Conservation (phyloP, 345 rosid species). For the Lepidium africanum region DNA sequence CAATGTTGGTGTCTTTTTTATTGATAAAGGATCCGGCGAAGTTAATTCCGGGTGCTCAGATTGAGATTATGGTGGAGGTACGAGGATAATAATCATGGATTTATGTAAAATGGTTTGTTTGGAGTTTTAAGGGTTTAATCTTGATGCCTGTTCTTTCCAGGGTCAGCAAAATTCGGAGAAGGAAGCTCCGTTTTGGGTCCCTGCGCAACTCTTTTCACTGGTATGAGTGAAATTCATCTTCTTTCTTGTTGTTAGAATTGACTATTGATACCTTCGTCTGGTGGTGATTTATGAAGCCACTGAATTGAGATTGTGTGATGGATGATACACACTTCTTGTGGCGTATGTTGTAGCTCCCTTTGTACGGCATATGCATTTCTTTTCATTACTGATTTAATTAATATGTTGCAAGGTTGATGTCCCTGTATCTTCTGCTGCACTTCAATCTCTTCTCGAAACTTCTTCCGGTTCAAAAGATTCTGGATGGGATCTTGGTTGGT, state of each 20-base stretch:
- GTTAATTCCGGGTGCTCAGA: constrained; percentile 66
- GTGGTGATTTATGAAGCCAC: neutral
- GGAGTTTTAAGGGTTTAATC: neutral
- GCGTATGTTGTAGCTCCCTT: neutral
- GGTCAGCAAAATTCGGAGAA: constrained; percentile 29
- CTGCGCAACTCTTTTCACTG: constrained; percentile 52
- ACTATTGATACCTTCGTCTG: neutral
- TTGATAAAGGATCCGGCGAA: constrained; percentile 47
- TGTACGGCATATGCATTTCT: neutral
- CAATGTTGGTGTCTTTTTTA: constrained; percentile 8
- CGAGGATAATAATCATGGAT: neutral
- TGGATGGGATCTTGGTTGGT: constrained; percentile 98
- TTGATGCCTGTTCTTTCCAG: constrained; percentile 31
- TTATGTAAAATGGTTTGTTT: constrained; percentile 15
- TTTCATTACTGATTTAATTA: constrained; percentile 12
- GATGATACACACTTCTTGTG: neutral
- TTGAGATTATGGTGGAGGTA: constrained; percentile 83
- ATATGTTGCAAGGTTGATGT: constrained; percentile 65
- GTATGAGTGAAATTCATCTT: constrained; percentile 30
- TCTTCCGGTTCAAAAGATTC: constrained; percentile 58
- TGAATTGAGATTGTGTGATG: neutral
- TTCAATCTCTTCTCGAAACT: constrained; percentile 67
- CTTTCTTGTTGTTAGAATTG: neutral
- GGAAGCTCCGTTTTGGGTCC: constrained; percentile 40
- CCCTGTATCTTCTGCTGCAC: constrained; percentile 59